phyloP scores from a whole-genome alignment of 2,329 filamentous ascomycete genomes.

The Fusarium pseudoanthophilum region DNA sequence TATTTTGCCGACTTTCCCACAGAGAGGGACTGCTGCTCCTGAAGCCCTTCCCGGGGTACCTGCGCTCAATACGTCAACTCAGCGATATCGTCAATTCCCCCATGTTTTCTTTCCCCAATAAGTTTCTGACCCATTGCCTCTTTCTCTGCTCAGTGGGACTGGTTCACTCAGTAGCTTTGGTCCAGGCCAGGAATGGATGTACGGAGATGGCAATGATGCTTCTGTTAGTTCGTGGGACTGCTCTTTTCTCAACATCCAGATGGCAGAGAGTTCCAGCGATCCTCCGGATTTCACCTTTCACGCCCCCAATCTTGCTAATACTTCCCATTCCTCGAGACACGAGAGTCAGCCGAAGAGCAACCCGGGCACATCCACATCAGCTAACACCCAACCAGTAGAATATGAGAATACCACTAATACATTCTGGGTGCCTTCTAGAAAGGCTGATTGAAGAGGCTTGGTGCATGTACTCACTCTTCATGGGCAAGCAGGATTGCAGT shows the following conservation, averaged over 20 bases:
- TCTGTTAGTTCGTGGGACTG: neutral
- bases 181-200: neutral
- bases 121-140: fast-evolving
- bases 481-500: too few species aligned
- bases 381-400: neutral
- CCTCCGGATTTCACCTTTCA: neutral
- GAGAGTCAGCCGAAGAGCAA: neutral
- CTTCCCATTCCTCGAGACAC: fast-evolving
- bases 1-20: neutral
- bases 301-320: fast-evolving
- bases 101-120: neutral
- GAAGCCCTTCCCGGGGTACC: neutral
- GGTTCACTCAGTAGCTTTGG: neutral
- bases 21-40: fast-evolving
- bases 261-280: fast-evolving
- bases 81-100: neutral
- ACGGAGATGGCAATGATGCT: neutral
- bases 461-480: fast-evolving
- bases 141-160: neutral
- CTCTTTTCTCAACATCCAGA: neutral
- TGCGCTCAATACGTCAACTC: neutral
- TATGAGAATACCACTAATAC: neutral
- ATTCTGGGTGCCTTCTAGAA: neutral
- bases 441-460: neutral
- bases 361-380: neutral